Percentiles rank a stretch among this genome's conserved stretches.
phyloP scores from a whole-genome alignment of 495 filamentous ascomycete species.

The Tuber indicum region DNA sequence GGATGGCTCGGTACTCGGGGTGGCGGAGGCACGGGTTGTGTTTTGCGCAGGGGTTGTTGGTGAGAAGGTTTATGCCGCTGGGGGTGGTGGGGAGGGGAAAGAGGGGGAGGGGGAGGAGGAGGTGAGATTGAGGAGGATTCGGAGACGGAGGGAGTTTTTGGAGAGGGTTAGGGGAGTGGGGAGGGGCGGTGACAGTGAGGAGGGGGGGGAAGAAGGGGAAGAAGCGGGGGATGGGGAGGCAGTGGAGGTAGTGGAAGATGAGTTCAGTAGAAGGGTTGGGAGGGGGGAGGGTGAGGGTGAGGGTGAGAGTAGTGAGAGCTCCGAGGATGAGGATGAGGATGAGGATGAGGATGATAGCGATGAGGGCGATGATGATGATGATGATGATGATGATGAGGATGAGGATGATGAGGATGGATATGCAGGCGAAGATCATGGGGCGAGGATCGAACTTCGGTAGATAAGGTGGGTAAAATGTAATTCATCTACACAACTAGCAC shows the following conservation, averaged over 20 bases:
- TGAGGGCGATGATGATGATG: background rate
- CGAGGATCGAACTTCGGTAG: background rate
- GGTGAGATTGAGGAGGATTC: background rate
- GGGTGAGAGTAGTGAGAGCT: conserved; percentile 47
- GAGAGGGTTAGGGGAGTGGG: conserved; percentile 10
- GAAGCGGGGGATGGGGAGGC: conserved; percentile 12
- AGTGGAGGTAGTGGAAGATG: conserved; percentile 13
- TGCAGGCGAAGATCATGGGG: background rate
- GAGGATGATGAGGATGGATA: background rate
- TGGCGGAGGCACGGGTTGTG: background rate
- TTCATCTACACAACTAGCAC: background rate
- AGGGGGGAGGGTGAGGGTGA: conserved; percentile 41
- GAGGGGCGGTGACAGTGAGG: conserved; percentile 14
- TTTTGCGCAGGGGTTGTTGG: background rate
- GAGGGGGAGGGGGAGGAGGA: conserved; percentile 10
- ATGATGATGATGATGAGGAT: background rate
- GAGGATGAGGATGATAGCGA: background rate
- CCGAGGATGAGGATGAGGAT: conserved; percentile 43
- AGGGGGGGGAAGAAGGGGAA: conserved; percentile 15
- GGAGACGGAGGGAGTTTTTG: conserved; percentile 8
- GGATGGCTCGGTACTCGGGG: background rate
- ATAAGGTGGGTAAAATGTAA: background rate
- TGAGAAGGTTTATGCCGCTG: too few relatives aligned
- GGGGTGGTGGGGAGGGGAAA: background rate
- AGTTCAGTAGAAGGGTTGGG: conserved; percentile 32